phyloP scores from a whole-genome alignment of 768 basidiomycete genomes.

The Lenzites betulinus region DNA sequence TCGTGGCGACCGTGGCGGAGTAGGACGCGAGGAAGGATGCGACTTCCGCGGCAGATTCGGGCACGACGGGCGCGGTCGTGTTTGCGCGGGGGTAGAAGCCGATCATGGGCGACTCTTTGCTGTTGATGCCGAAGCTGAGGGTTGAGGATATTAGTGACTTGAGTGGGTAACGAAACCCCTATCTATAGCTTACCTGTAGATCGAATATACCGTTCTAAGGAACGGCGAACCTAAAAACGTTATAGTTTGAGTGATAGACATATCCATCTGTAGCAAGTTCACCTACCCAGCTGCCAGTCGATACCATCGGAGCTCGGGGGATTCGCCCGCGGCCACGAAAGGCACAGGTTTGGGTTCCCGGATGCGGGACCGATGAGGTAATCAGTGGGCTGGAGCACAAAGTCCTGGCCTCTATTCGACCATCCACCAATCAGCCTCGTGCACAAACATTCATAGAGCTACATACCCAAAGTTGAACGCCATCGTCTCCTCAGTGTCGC shows the following conservation, averaged over 20 bases:
- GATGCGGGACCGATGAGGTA: slow-evolving; percentile 73
- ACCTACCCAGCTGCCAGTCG: slow-evolving; percentile 79
- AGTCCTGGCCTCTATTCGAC: slow-evolving; percentile 45
- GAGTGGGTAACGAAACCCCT: background rate
- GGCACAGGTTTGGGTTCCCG: slow-evolving; percentile 65
- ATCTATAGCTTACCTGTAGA: slow-evolving; percentile 59
- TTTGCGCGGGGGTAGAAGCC: slow-evolving; percentile 70
- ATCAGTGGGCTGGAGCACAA: slow-evolving; percentile 71
- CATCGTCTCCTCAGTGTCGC: slow-evolving; percentile 57
- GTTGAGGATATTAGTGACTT: slow-evolving; percentile 1
- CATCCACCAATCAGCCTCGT: background rate
- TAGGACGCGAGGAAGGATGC: slow-evolving; percentile 57
- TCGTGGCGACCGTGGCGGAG: slow-evolving; percentile 67
- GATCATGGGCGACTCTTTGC: slow-evolving; percentile 73
- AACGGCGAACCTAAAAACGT: slow-evolving; percentile 63
- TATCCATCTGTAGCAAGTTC: background rate
- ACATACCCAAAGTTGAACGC: slow-evolving; percentile 71
- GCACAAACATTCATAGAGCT: background rate
- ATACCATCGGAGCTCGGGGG: slow-evolving; percentile 72
- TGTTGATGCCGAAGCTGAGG: slow-evolving; percentile 70
- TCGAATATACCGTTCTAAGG: slow-evolving; percentile 73
- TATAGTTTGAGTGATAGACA: background rate
- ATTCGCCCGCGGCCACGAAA: slow-evolving; percentile 72
- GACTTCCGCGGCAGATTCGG: slow-evolving; percentile 45
- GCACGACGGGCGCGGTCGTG: slow-evolving; percentile 36